phyloP scores from a whole-genome alignment of 208 protist genomes.

The Acanthamoeba castellanii region DNA sequence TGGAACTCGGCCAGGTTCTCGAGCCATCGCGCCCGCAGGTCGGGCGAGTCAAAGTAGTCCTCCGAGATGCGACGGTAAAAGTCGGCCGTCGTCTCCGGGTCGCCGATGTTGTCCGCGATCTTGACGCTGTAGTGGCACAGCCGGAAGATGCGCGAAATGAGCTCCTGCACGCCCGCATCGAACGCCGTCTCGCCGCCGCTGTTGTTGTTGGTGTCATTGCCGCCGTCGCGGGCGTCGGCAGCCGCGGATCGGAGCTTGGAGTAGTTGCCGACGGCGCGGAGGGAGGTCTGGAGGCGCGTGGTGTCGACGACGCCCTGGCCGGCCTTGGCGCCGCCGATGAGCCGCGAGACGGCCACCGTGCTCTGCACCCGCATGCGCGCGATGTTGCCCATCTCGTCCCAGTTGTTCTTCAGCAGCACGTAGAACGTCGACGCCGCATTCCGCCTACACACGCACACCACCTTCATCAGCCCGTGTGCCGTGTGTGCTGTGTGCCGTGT shows the following conservation, averaged over 20 bases:
- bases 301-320: slow-evolving; percentile 15
- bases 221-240: neutral
- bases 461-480: too few relatives aligned
- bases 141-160: slow-evolving; percentile 33
- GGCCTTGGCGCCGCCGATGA: slow-evolving; percentile 12
- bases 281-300: neutral
- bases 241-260: neutral
- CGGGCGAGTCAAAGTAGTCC: slow-evolving; percentile 85
- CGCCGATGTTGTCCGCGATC: slow-evolving; percentile 71
- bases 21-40: slow-evolving; percentile 83
- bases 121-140: slow-evolving; percentile 56
- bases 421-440: slow-evolving; percentile 44
- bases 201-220: neutral
- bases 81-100: slow-evolving; percentile 84
- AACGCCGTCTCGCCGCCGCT: neutral
- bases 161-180: slow-evolving; percentile 30
- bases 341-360: slow-evolving; percentile 50
- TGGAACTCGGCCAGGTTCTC: slow-evolving; percentile 80
- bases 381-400: slow-evolving; percentile 59
- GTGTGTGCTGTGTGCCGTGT: too few relatives aligned
- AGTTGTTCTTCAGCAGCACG: slow-evolving; percentile 60
- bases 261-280: neutral
- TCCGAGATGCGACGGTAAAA: slow-evolving; percentile 83
- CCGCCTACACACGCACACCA: neutral
- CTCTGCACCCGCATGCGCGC: slow-evolving; percentile 40